Evolutionary conservation across 805 yeast species (phyloP).

Genomic region (Zygoascus bituminiphila): DNA sequence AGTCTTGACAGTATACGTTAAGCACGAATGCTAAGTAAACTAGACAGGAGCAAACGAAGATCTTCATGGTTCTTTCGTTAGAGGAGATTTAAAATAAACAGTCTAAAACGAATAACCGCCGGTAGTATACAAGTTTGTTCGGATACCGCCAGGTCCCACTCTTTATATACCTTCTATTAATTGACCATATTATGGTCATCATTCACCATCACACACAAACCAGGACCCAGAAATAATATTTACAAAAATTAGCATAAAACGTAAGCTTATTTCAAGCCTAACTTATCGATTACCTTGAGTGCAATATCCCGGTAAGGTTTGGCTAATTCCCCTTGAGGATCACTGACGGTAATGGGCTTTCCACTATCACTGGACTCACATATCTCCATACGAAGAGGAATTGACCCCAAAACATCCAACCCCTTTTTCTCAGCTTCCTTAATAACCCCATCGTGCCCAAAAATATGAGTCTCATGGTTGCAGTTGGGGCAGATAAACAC

Average conservation of each 20-base stretch:
- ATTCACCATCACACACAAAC: too few relatives aligned
- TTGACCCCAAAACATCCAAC: conserved; percentile 49
- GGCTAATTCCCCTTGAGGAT: conserved; percentile 31
- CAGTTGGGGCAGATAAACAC: conserved; percentile 70
- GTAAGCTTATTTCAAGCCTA: conserved; percentile 5
- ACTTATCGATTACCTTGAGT: conserved; percentile 24
- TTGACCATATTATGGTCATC: too few relatives aligned
- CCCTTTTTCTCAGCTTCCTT: conserved; percentile 38
- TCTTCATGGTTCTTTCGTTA: too few relatives aligned
- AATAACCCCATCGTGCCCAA: conserved; percentile 59
- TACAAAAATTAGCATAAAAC: not conserved
- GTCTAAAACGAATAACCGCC: too few relatives aligned
- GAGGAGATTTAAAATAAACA: too few relatives aligned
- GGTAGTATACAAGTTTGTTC: too few relatives aligned
- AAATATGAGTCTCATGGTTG: conserved; percentile 60
- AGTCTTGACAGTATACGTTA: too few relatives aligned
- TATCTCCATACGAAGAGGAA: conserved; percentile 58
- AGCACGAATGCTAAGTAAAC: too few relatives aligned
- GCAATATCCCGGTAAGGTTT: conserved; percentile 46
- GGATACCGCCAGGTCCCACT: too few relatives aligned
- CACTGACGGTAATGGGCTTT: conserved; percentile 47
- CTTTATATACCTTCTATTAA: too few relatives aligned
- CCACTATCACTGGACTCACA: conserved; percentile 59
- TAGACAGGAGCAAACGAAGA: too few relatives aligned
- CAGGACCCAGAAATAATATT: not conserved